Conservation (phyloP, 2,329 filamentous ascomycete genomes). For the Atkinsonella hypoxylon region DNA sequence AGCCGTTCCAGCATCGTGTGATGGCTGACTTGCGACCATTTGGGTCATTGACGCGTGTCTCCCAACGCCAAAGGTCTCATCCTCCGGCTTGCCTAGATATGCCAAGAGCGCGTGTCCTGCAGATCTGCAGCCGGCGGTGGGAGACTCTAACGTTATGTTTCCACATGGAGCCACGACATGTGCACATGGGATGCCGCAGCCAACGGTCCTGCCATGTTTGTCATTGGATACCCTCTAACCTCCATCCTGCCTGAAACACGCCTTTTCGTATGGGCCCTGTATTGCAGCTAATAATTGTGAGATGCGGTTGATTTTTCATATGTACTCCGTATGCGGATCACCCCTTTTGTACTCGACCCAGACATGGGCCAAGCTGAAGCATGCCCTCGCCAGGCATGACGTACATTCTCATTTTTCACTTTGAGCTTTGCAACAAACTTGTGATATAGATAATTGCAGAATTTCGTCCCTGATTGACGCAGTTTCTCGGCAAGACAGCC, state of each 20-base stretch:
- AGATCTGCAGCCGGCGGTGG: background rate
- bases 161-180: background rate
- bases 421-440: no score
- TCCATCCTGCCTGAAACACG: background rate
- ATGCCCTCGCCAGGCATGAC: no score
- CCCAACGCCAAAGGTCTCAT: background rate
- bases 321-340: no score
- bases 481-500: background rate
- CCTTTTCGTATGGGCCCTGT: background rate
- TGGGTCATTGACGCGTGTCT: background rate
- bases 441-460: no score
- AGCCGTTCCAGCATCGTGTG: background rate
- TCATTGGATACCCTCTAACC: background rate
- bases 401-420: no score
- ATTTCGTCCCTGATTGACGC: no score
- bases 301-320: background rate
- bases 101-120: background rate
- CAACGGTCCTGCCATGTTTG: background rate
- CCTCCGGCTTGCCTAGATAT: background rate
- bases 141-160: background rate
- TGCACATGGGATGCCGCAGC: background rate
- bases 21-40: background rate
- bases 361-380: background rate
- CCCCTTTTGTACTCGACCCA: no score
- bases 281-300: background rate